These are phyloP conservation scores for Neurospora sp. DNA, from an alignment of 495 filamentous ascomycete genomes.

Conservation along the genomic window DNA sequence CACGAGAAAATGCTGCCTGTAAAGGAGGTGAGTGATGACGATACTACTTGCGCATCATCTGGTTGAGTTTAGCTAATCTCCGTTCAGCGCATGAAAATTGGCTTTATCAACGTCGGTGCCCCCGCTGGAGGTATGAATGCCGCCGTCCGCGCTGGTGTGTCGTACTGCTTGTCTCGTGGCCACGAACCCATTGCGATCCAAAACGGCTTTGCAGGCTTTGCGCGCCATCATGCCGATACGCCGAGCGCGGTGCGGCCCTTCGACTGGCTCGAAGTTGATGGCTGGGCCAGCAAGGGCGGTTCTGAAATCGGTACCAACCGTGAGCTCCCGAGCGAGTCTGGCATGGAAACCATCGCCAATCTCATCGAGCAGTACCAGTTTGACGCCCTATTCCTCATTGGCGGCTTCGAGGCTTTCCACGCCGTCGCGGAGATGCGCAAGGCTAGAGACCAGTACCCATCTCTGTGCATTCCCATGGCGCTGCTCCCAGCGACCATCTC, in stretches of 20 bases:
- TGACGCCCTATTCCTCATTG: constrained; percentile 84
- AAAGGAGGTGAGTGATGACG: constrained; percentile 51
- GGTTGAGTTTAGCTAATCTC: constrained; percentile 10
- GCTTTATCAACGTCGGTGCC: constrained; percentile 92
- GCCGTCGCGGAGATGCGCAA: constrained; percentile 76
- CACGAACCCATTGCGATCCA: constrained; percentile 87
- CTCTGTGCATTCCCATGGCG: constrained; percentile 88
- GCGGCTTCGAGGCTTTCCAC: constrained; percentile 96
- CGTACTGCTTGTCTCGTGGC: constrained; percentile 90
- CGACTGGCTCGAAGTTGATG: constrained; percentile 85
- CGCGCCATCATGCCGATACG: constrained; percentile 76
- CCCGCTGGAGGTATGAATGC: constrained; percentile 99
- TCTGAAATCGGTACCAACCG: constrained; percentile 98
- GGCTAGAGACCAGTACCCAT: constrained; percentile 64
- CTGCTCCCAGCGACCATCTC: constrained; percentile 93
- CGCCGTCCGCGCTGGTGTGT: constrained; percentile 85
- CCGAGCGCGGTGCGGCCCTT: constrained; percentile 80
- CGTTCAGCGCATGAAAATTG: constrained; percentile 74
- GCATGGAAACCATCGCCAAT: constrained; percentile 71
- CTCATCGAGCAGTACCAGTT: constrained; percentile 81
- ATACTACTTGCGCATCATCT: background rate
- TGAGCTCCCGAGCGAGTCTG: constrained; percentile 73
- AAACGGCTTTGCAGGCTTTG: constrained; percentile 94
- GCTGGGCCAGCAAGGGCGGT: constrained; percentile 92
- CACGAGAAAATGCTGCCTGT: constrained; percentile 46